phyloP scores from a whole-genome alignment of 495 filamentous ascomycete genomes.

The Amorphotheca resinae region DNA sequence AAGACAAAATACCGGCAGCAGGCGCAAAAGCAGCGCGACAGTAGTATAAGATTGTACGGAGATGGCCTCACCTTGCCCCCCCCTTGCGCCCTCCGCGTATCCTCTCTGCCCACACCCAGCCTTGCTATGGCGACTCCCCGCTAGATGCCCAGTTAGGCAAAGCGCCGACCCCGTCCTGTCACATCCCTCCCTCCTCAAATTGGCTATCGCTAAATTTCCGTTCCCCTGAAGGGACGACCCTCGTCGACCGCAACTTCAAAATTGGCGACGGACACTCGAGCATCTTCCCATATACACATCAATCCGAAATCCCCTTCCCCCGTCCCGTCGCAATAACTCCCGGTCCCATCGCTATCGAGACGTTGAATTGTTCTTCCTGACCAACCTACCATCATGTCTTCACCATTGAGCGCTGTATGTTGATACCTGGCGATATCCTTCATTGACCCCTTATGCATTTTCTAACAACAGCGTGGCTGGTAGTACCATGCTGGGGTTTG shows the following conservation, averaged over 20 bases:
- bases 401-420: conserved; percentile 50
- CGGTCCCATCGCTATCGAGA: not conserved
- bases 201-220: too few species aligned
- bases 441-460: conserved; percentile 19
- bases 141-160: too few species aligned
- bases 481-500: conserved; percentile 21
- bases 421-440: conserved; percentile 1
- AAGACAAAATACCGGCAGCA: too few species aligned
- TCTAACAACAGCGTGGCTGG: conserved; percentile 14
- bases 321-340: not conserved
- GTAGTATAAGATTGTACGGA: too few species aligned
- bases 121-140: too few species aligned
- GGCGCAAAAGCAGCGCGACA: too few species aligned
- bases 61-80: too few species aligned
- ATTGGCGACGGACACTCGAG: not conserved
- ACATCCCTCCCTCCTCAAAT: too few species aligned
- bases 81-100: too few species aligned
- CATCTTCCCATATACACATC: too few species aligned
- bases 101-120: too few species aligned
- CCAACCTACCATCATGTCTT: conserved; percentile 37
- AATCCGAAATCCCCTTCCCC: not conserved
- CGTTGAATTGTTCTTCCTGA: conserved; percentile 1
- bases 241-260: not conserved
- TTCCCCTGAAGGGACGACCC: not conserved
- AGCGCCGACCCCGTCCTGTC: too few species aligned